Evolutionary conservation across 108 stramenopile genomes (phyloP), one percentile per base, ranked within the genome.

Genomic region (Heterococcus sp.): DNA sequence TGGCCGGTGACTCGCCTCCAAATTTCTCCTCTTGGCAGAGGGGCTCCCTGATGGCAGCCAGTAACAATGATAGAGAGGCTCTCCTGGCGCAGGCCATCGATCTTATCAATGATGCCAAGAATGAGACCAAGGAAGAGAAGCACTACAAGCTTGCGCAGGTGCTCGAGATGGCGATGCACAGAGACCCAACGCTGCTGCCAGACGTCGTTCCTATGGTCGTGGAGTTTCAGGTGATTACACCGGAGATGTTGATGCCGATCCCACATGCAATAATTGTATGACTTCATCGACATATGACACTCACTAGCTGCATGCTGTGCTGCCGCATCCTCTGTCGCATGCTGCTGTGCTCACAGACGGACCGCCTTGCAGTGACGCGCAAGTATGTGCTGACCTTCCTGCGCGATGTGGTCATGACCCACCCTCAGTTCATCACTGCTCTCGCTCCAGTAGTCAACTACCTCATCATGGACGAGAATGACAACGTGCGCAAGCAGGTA

Each of bases 181-280:
- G 78, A 2, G 78, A 79, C 71, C 38, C 4, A 14, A 72, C 68
- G 14, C 30, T 79, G 35, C 78, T 79, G 29, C 71, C 71, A 32
- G 69, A 79, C 31, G 78, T 79, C 8, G 71, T 79, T 30, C 78
- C 78, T 36, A 79, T 79, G 78, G 32, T 79, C 2, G 71, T 63
- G 35, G 78, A 79, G 28, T 79, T 79, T 71, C 78, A 79, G 78
- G 78, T 79, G 32, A 21, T 71, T n/a, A n/a, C n/a, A n/a, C 39
- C 21, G 27, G 3, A 27, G 4, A 3, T 32, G 32, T 68, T 32
- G 5, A 68, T 5, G 31, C 31, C 63, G 63, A 27, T 64, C 63
- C 63, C 27, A 1, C n/a, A 64, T n/a, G 27, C 28, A n/a, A 64
- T n/a, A 28, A 64, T n/a, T 64, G 28, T n/a, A 28, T 28, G n/a